A percentile compares a stretch with the other conserved stretches of the same genome.
phyloP scores from a whole-genome alignment of 352 stramenopile genomes.

The Globisporangium mamillatum region DNA sequence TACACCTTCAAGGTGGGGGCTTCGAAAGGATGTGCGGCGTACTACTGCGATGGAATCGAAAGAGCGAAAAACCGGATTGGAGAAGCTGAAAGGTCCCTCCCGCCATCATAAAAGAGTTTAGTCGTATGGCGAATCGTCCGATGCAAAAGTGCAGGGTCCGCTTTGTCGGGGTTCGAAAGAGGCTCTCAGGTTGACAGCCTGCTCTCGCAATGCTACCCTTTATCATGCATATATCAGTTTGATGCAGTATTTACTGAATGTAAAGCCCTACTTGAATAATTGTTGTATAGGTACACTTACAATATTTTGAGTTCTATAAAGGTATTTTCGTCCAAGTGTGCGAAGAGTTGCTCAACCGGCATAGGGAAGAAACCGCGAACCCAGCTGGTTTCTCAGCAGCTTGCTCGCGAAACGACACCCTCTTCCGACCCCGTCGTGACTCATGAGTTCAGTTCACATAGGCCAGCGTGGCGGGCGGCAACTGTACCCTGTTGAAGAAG shows the following conservation, averaged over 20 bases:
- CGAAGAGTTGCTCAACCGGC: neutral
- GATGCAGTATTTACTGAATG: neutral
- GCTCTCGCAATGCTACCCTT: neutral
- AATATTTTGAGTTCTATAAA: neutral
- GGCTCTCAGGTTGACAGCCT: neutral
- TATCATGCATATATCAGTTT: neutral
- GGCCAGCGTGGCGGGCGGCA: neutral
- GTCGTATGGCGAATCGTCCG: neutral
- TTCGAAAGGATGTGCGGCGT: neutral
- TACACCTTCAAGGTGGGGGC: neutral
- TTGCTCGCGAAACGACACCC: neutral
- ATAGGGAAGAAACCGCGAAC: constrained; percentile 12
- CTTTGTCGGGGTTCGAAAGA: neutral
- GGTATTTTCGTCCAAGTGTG: too few species aligned
- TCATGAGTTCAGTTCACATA: neutral
- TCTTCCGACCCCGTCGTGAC: constrained; percentile 4
- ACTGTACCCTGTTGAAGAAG: neutral
- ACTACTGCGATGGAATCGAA: neutral
- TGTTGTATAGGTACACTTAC: neutral
- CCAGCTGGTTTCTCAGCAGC: constrained; percentile 10
- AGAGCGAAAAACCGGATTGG: neutral
- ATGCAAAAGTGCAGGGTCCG: neutral
- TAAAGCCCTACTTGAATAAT: neutral
- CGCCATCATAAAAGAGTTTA: neutral
- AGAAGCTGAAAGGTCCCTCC: neutral